Base-by-base conservation (phyloP, 139 green algal genomes). In the Chlamydomonas eustigma region DNA sequence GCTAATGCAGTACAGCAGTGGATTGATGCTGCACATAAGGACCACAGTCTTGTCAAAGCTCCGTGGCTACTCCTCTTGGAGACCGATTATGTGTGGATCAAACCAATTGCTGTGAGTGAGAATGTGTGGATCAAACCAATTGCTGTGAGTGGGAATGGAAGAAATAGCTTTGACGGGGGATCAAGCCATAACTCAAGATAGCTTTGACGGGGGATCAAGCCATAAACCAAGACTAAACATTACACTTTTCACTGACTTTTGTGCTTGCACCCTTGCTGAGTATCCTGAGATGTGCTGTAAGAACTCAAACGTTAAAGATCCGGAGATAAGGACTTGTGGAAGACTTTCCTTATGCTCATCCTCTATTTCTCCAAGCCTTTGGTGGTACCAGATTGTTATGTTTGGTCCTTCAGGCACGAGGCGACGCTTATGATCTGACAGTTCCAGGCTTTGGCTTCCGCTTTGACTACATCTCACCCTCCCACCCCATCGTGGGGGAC, bases 51-150 rank as follows among this genome's bases (percentile, higher is more conserved):
- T 50, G 77, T 92, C 58, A 89, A 94, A 84, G 92, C 92, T 0
- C 88, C 89, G 2, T 96, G 91, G 90, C 76, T 97, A 38, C 88
- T 94, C 36, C 78, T 97, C 78, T 88, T 94, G 37, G 92, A 97
- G 80, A 90, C 85, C 2, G 92, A 97, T 71, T 97, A 96, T 71
- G 90, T 94, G 44, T 95, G 88, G 80, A 80, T 92, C 51, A 90
- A 91, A 63, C 90, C 91, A 3, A 50, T 94, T 68, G 37, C 65
- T 52, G 81, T 83, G 51, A 35, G 51, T 63, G 39, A 18, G 44
- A 58, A 58, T 58, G 44, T 28, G 44, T 58, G 44, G 44, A 58
- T 58, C 51, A 90, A 91, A 63, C 90, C 91, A 3, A 50, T 94
- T 68, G 37, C 65, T 52, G 81, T 83, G 51, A 35, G 51, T 63